Evolutionary conservation across 164 flowering plant genomes (phyloP).

Genomic region (Euptelea pleiosperma): DNA sequence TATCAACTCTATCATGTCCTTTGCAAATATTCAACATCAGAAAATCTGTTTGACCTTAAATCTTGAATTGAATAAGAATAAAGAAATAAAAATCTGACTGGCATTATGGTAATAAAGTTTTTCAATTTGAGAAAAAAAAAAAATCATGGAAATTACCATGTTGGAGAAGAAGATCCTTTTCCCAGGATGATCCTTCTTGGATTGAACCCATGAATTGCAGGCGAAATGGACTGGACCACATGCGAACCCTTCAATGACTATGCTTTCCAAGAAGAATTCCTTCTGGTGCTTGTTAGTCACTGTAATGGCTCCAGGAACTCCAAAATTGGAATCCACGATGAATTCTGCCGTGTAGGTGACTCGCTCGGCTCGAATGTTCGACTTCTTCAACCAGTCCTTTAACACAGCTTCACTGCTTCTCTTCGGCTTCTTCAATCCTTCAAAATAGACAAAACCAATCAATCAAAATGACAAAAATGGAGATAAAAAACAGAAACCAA

Average conservation of each 20-base stretch:
- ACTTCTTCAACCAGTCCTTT: constrained; percentile 81
- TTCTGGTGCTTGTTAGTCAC: constrained; percentile 76
- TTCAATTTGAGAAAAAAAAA: background rate
- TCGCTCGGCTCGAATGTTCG: constrained; percentile 54
- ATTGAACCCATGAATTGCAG: constrained; percentile 94
- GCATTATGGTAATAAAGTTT: background rate
- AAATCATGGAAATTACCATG: constrained; percentile 39
- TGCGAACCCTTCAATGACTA: constrained; percentile 76
- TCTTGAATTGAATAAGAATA: constrained; percentile 5
- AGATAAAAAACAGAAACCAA: background rate
- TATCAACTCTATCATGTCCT: background rate
- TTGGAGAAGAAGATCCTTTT: constrained; percentile 77
- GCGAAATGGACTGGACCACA: constrained; percentile 79
- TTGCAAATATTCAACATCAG: background rate
- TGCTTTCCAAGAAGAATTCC: constrained; percentile 80
- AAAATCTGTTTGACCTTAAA: constrained; percentile 12
- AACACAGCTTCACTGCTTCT: constrained; percentile 60
- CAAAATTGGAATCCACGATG: constrained; percentile 66
- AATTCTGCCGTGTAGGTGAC: constrained; percentile 78
- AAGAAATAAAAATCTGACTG: background rate
- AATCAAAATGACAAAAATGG: background rate
- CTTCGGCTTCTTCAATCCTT: constrained; percentile 63
- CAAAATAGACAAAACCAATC: background rate
- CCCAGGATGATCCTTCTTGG: constrained; percentile 65
- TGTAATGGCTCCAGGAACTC: constrained; percentile 77